Evolutionary conservation across 768 basidiomycete genomes (phyloP), one percentile per base, ranked within the genome.

Genomic region (Peribolospora baueri): DNA sequence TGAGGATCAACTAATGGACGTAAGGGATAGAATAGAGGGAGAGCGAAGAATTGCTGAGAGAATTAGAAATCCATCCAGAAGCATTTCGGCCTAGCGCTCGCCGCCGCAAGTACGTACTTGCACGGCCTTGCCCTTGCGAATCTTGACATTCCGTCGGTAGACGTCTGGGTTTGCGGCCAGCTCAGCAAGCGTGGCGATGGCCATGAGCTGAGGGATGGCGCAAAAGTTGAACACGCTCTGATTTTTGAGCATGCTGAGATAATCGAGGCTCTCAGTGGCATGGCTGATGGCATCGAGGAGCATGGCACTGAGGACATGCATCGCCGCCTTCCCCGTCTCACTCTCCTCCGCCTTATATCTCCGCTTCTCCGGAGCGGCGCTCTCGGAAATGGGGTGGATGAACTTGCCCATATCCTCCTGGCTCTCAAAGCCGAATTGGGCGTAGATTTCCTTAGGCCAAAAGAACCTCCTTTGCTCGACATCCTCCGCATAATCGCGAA

Each of bases 371-470:
- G 25, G 25, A 13, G 36, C n/a, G 54, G 58, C 48, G 71, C 84
- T 73, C 49, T 84, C 75, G 53, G 68, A 69, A 2, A 61, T 58
- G 53, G 57, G 53, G n/a, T 36, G 1, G 50, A 58, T 55, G 57
- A 61, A 65, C 55, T 60, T 61, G 36, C 66, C 53, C 38, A 68
- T 54, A 45, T 65, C 65, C 49, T 65, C 65, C 64, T 65, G 66
- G 43, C 60, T 61, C 51, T 61, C 59, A 69, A 88, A 85, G 4
- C 79, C 80, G 59, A 81, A 81, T 55, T 72, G 72, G 5, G 73
- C 78, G 86, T 86, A 97, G 48, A 98, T 85, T 66, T 87, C 87
- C 50, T 73, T 75, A 0, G 91, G 91, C 90, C 93, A 98, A 73
- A 95, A 97, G 64, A 75, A 82, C 47, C 91, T 76, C 6, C 73